Conservation (phyloP, 768 basidiomycete species). For the Boletus barrowsii region DNA sequence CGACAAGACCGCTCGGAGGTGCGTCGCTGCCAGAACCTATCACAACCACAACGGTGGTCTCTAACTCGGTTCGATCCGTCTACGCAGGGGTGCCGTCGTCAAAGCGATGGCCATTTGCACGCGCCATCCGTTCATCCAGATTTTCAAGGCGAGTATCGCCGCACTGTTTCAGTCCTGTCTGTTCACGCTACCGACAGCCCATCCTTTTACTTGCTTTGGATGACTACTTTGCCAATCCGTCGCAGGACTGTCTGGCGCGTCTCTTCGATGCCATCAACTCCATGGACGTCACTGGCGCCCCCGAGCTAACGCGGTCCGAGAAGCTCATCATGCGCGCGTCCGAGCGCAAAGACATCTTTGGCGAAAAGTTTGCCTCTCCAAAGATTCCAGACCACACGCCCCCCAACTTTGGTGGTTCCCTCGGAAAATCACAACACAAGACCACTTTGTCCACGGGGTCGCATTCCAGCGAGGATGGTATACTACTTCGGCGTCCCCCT, state of each 20-base stretch:
- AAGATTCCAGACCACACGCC: slow-evolving; percentile 17
- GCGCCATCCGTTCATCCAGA: slow-evolving; percentile 89
- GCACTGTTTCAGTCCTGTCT: background rate
- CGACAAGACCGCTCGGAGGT: slow-evolving; percentile 80
- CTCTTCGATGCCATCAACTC: slow-evolving; percentile 93
- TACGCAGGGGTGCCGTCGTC: slow-evolving; percentile 80
- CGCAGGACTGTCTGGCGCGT: slow-evolving; percentile 84
- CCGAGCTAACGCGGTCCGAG: slow-evolving; percentile 74
- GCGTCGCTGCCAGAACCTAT: slow-evolving; percentile 21
- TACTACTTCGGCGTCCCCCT: slow-evolving; percentile 41
- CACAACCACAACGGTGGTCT: background rate
- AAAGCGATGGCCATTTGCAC: slow-evolving; percentile 95
- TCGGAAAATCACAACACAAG: slow-evolving; percentile 39
- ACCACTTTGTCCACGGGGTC: slow-evolving; percentile 58
- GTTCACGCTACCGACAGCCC: slow-evolving; percentile 51
- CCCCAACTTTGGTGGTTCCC: background rate
- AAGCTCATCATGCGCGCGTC: slow-evolving; percentile 86
- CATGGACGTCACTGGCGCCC: slow-evolving; percentile 81
- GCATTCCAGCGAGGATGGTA: slow-evolving; percentile 66
- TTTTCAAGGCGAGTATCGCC: slow-evolving; percentile 71
- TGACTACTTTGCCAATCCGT: slow-evolving; percentile 89
- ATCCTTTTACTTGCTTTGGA: slow-evolving; percentile 91
- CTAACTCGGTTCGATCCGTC: slow-evolving; percentile 12
- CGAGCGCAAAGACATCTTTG: slow-evolving; percentile 89
- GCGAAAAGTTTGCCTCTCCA: slow-evolving; percentile 65